Base-by-base conservation (phyloP, 129 eudicot genomes). In the Apium graveolens region DNA sequence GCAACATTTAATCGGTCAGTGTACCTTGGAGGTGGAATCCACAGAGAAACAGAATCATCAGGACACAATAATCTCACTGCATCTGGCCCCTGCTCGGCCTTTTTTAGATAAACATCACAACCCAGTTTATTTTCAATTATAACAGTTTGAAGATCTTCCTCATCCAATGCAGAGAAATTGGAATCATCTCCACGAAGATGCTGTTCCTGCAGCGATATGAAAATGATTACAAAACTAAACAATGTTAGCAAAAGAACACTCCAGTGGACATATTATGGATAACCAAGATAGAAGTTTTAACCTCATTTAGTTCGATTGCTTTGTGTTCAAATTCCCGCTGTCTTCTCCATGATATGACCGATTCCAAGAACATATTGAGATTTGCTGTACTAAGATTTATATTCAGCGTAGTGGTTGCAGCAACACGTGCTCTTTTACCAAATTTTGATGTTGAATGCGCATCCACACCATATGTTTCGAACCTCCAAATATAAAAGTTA, bases 1-100 rank as follows among this genome's bases (percentile, higher is more conserved):
- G 85, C 85, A 42, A 89, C 86, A 83, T 92, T 96, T 79, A 92
- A 86, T 77, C 97, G 85, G 84, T 92, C 93, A 11, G 97, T 80
- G 83, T 87, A 90, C 84, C 91, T 88, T 34, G 97, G 92, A 78
- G 99, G 99, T 80, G 95, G 96, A 78, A 96, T 76, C 97, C 96
- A 96, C 46, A 92, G 80, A 73, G 92, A 80, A 35, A 86, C 79
- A 83, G 70, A 79, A 37, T 87, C 85, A 82, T 89, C 74, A 43
- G 77, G 76, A 78, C 70, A 81, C 73, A 96, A 71, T 35, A 89
- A 83, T 70, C 82, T 83, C 26, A 92, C 87, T 24, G 85, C 70
- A 79, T 82, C 83, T 70, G 86, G 77, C 77, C 81, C 88, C 76
- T 92, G 89, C 80, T 83, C 86, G 21, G 73, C 80, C 80, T 86